These are phyloP conservation scores for Echria macrotheca DNA, from an alignment of 495 filamentous ascomycete genomes.

Conservation along the genomic window DNA sequence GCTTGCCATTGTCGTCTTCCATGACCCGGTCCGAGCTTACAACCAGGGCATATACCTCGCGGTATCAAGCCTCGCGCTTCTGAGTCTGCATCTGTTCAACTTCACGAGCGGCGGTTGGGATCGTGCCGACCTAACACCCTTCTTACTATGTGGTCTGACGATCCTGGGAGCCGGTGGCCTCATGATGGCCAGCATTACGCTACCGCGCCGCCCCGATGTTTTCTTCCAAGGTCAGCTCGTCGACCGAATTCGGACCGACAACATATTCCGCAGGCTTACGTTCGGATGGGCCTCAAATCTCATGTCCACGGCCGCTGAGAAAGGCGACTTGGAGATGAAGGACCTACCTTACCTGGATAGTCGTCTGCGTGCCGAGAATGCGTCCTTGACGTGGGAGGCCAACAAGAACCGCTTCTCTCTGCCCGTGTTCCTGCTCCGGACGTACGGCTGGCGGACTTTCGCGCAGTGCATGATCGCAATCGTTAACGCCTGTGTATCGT, in stretches of 20 bases:
- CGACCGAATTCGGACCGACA: constrained; percentile 54
- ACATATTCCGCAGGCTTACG: constrained; percentile 51
- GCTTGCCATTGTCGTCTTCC: constrained; percentile 30
- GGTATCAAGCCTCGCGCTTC: constrained; percentile 30
- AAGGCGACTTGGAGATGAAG: constrained; percentile 48
- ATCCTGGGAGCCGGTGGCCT: constrained; percentile 25
- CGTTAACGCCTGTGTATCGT: constrained; percentile 43
- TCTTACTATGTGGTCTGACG: constrained; percentile 29
- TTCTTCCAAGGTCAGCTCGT: constrained; percentile 49
- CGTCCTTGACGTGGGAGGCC: constrained; percentile 42
- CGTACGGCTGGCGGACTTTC: constrained; percentile 44
- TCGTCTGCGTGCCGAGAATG: constrained; percentile 36
- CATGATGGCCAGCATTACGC: constrained; percentile 29
- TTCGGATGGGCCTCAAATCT: constrained; percentile 54
- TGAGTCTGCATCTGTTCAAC: constrained; percentile 29
- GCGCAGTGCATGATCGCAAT: constrained; percentile 47
- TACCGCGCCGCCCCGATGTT: constrained; percentile 63
- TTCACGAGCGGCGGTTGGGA: constrained; percentile 13
- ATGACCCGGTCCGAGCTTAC: constrained; percentile 37
- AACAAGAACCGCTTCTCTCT: constrained; percentile 43
- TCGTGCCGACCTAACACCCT: background rate
- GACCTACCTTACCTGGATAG: constrained; percentile 52
- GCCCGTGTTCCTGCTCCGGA: constrained; percentile 51
- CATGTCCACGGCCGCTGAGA: constrained; percentile 43
- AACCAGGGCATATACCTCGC: constrained; percentile 34